Percentiles rank a stretch among this genome's conserved stretches.
phyloP scores from a whole-genome alignment of 805 yeast species.

The Candida sithepensis region DNA sequence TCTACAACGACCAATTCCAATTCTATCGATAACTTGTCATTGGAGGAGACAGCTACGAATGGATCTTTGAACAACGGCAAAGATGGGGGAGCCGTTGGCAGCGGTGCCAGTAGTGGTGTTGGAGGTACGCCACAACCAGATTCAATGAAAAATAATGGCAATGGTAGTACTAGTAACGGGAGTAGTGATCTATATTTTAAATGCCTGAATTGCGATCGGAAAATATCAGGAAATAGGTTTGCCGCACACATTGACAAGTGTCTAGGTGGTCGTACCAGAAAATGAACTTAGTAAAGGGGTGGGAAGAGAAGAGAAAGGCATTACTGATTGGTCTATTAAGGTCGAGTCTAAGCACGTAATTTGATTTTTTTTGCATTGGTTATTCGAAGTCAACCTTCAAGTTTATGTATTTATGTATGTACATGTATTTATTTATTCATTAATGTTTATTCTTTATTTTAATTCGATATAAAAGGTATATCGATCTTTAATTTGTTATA shows the following conservation, averaged over 20 bases:
- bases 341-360: too few species aligned
- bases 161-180: conserved; percentile 6
- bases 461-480: too few species aligned
- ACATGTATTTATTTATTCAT: too few species aligned
- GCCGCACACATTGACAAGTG: conserved; percentile 94
- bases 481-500: too few species aligned
- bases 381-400: too few species aligned
- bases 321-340: too few species aligned
- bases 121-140: not conserved
- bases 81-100: not conserved
- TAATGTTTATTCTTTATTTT: too few species aligned
- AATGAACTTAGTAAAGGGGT: too few species aligned
- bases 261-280: conserved; percentile 63
- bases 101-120: conserved; percentile 8
- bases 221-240: conserved; percentile 85
- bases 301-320: too few species aligned
- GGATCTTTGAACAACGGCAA: not conserved
- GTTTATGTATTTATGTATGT: not conserved
- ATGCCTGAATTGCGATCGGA: conserved; percentile 80
- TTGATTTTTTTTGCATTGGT: too few species aligned
- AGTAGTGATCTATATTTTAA: conserved; percentile 50
- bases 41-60: not conserved
- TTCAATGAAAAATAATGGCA: conserved; percentile 3
- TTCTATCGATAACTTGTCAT: too few species aligned
- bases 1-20: conserved; percentile 1